Conservation (phyloP, 2,329 filamentous ascomycete species). For the Paraphoma chrysanthemicola region DNA sequence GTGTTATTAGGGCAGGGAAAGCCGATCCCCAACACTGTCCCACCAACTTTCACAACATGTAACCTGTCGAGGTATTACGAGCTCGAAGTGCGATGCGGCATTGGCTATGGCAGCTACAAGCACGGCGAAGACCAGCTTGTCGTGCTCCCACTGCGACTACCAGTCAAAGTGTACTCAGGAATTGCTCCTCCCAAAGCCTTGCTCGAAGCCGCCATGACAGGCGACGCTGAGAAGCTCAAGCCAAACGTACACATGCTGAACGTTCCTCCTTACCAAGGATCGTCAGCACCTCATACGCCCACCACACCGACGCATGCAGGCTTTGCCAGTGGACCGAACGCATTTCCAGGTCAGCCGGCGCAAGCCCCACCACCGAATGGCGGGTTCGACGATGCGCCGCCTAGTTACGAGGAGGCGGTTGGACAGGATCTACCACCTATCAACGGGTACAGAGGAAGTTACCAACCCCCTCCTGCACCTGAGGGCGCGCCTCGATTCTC, state of each 20-base stretch:
- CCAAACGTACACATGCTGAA: constrained; percentile 10
- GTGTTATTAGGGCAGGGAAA: constrained; percentile 63
- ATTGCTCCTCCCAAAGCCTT: constrained; percentile 81
- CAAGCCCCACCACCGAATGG: constrained; percentile 14
- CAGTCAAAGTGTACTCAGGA: constrained; percentile 84
- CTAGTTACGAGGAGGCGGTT: constrained; percentile 93
- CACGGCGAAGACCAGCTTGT: constrained; percentile 72
- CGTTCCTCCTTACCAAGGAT: constrained; percentile 17
- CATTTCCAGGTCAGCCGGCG: constrained; percentile 28
- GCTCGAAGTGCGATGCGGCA: constrained; percentile 79
- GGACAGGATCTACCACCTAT: constrained; percentile 78
- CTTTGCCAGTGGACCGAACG: constrained; percentile 21
- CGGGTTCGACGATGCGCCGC: constrained; percentile 77
- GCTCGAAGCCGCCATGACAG: constrained; percentile 66
- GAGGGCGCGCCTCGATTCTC: constrained; percentile 46
- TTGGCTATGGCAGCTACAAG: constrained; percentile 73
- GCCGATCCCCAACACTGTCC: constrained; percentile 81
- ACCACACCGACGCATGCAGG: constrained; percentile 31
- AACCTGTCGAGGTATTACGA: constrained; percentile 85
- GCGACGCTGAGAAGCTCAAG: constrained; percentile 20
- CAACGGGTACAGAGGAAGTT: constrained; percentile 73
- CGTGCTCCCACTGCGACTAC: constrained; percentile 78
- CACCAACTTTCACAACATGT: constrained; percentile 86
- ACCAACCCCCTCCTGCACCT: constrained; percentile 54
- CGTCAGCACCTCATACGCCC: constrained; percentile 31